Evolutionary conservation across 2,329 filamentous ascomycete species (phyloP).

Genomic region (Aspergillus hortae): DNA sequence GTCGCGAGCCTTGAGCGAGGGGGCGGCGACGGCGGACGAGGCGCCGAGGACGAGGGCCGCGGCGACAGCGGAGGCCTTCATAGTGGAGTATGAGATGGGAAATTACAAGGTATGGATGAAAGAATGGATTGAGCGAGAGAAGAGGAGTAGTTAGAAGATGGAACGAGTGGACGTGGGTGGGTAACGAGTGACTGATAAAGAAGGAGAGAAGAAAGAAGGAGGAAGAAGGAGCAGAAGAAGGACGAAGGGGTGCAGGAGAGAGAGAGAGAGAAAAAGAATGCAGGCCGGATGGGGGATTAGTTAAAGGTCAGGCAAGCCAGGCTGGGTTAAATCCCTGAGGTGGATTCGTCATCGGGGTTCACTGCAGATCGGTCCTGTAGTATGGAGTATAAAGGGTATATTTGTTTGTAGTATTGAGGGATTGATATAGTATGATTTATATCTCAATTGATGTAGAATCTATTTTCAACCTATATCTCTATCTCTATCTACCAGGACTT

Average conservation of each 20-base stretch:
- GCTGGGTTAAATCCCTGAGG: too few relatives aligned
- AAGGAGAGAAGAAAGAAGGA: constrained; percentile 5
- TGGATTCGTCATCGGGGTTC: too few relatives aligned
- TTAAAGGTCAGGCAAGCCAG: too few relatives aligned
- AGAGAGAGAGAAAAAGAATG: constrained; percentile 1
- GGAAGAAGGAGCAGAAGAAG: background rate
- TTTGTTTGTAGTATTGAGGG: too few relatives aligned
- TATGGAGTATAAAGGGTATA: too few relatives aligned
- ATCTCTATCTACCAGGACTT: too few relatives aligned
- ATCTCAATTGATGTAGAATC: too few relatives aligned
- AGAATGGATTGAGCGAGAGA: background rate
- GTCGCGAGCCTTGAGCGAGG: constrained; percentile 37
- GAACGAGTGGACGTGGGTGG: background rate
- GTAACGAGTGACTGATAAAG: constrained; percentile 16
- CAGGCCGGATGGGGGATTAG: background rate
- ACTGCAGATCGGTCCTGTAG: too few relatives aligned
- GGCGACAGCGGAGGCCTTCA: constrained; percentile 53
- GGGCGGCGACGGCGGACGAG: constrained; percentile 45
- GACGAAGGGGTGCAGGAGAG: constrained; percentile 4
- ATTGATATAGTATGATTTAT: too few relatives aligned
- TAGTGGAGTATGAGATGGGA: constrained; percentile 26
- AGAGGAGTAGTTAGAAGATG: background rate
- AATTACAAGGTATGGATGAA: constrained; percentile 2
- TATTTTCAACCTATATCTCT: too few relatives aligned
- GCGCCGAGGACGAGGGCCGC: constrained; percentile 46